Evolutionary conservation across 768 basidiomycete genomes (phyloP), one percentile per base, ranked within the genome.

Genomic region (Leccinum barrowsii): DNA sequence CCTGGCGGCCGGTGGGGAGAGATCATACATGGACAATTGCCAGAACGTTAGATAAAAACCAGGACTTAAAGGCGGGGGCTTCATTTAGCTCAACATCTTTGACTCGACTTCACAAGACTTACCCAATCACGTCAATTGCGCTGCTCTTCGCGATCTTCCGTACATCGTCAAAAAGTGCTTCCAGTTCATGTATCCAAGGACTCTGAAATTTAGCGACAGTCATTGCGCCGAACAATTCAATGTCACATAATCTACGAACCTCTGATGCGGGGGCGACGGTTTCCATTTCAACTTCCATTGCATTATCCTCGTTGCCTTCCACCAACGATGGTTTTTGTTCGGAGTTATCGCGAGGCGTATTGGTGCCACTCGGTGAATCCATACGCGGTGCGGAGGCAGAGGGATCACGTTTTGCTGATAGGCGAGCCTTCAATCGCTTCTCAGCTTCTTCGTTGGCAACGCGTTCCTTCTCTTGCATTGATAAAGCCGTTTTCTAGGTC

Each of bases 41-140:
- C 97, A 99, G 76, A 98, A 99, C 3, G 95, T 94, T 49, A 92
- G 74, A 67, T 94, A 98, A 75, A 99, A 98, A 2, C 86, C 90
- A 28, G 94, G 87, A 3, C 96, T 97, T 35, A 1, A 52, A 34
- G 32, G 12, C 63, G 26, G 47, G 55, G 12, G 12, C 22, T n/a
- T 15, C 37, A 42, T 58, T 54, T 55, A 62, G 51, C 22, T 19
- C 55, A 11, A 57, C 54, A 37, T 52, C 22, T 15, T 30, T 54
- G 54, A 19, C 50, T 59, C 7, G 28, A 60, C 26, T 42, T 40
- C 54, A 50, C 30, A 57, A 50, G 21, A 71, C 88, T 55, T 72
- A 94, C 88, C 90, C 89, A 63, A 95, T 84, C 42, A 86, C 73
- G 35, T 87, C 82, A 55, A 76, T 80, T 8, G 82, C 83, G 63